These are phyloP conservation scores for Multifurca ochricompacta DNA, from an alignment of 768 basidiomycete genomes.

Conservation along the genomic window DNA sequence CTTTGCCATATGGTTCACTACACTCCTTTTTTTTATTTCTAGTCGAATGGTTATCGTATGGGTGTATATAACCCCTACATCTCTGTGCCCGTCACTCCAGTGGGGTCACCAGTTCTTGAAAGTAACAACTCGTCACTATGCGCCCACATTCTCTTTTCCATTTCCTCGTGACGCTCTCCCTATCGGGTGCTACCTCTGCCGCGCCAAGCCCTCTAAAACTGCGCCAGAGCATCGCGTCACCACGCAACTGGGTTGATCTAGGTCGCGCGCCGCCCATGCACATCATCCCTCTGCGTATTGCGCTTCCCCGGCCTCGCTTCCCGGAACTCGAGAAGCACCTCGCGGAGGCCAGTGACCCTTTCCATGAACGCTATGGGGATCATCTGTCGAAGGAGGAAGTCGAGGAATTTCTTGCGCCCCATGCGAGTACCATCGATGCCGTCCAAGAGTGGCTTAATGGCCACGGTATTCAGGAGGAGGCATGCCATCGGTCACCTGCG, in stretches of 20 bases:
- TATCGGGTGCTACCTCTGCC: too few relatives aligned
- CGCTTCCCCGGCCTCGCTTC: conserved; percentile 23
- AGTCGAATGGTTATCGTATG: too few relatives aligned
- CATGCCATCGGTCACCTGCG: conserved; percentile 47
- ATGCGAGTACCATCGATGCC: conserved; percentile 39
- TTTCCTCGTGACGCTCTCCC: too few relatives aligned
- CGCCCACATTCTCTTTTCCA: too few relatives aligned
- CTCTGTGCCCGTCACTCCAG: too few relatives aligned
- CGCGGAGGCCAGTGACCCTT: conserved; percentile 23
- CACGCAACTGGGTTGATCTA: conserved; percentile 42
- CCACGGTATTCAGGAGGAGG: conserved; percentile 37
- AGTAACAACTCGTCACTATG: too few relatives aligned
- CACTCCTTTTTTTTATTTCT: too few relatives aligned
- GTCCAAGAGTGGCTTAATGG: conserved; percentile 57
- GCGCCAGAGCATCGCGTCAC: conserved; percentile 26
- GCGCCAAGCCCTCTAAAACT: neutral
- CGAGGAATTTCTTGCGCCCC: conserved; percentile 52
- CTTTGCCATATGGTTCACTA: too few relatives aligned
- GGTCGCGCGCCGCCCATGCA: conserved; percentile 38
- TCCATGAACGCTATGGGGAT: conserved; percentile 26
- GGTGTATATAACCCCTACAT: too few relatives aligned
- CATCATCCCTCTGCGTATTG: conserved; percentile 41
- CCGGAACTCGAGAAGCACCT: conserved; percentile 22
- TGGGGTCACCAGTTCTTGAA: too few relatives aligned
- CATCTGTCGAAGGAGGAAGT: conserved; percentile 58